These are phyloP conservation scores for Phanerochaete carnosa DNA, from an alignment of 768 basidiomycete genomes.

Conservation along the genomic window DNA sequence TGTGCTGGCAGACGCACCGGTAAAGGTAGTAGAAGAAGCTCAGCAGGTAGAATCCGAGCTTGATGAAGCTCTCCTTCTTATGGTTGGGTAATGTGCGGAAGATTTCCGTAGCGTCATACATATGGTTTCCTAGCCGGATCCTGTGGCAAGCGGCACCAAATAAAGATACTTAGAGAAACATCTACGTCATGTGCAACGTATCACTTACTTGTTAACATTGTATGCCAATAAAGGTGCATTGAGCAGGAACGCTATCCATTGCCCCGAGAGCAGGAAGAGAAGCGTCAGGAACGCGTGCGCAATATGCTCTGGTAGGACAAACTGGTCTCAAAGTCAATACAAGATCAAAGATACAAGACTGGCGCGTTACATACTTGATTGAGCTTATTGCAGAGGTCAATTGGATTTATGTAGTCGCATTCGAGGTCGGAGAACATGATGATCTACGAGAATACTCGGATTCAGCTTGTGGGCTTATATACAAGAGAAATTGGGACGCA, in stretches of 20 bases:
- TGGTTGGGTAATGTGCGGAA: constrained; percentile 91
- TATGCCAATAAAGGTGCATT: constrained; percentile 86
- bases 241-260: constrained; percentile 91
- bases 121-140: constrained; percentile 90
- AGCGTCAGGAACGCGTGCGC: constrained; percentile 90
- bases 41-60: constrained; percentile 89
- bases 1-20: constrained; percentile 48
- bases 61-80: constrained; percentile 95
- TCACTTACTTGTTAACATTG: constrained; percentile 90
- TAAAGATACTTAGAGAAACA: too few species aligned
- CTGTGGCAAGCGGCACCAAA: constrained; percentile 37
- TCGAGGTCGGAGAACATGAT: constrained; percentile 99
- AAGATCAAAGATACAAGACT: background rate
- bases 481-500: constrained; percentile 40
- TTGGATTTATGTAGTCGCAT: constrained; percentile 99
- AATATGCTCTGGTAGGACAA: constrained; percentile 94
- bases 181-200: background rate
- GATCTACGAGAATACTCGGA: constrained; percentile 55
- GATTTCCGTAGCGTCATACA: constrained; percentile 99
- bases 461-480: background rate
- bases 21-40: constrained; percentile 94
- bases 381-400: constrained; percentile 99
- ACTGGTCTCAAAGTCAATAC: constrained; percentile 49
- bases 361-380: constrained; percentile 69
- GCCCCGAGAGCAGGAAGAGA: constrained; percentile 90